Evolutionary conservation across 2,329 filamentous ascomycete genomes (phyloP).

Genomic region (Colletotrichum chlorophyti): DNA sequence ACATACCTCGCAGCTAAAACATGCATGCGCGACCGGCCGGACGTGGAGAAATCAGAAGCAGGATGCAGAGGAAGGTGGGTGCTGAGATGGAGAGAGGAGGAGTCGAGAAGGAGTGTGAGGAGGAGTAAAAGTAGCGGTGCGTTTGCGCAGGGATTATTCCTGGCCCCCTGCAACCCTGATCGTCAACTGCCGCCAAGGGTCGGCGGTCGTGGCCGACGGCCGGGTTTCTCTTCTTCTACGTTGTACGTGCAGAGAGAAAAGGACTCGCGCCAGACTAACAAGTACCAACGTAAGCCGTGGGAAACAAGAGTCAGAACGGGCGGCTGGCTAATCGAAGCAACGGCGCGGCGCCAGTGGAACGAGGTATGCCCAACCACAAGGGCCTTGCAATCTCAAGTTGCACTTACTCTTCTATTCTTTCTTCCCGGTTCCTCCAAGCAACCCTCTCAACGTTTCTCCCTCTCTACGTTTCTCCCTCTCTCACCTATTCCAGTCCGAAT

Average conservation of each 20-base stretch:
- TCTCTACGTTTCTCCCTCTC: constrained; percentile 1
- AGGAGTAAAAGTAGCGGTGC: constrained; percentile 27
- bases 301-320: constrained; percentile 7
- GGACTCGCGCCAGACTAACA: constrained; percentile 22
- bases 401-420: constrained; percentile 6
- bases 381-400: constrained; percentile 18
- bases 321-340: constrained; percentile 28
- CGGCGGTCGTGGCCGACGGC: constrained; percentile 23
- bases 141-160: constrained; percentile 22
- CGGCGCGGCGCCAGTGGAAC: constrained; percentile 3
- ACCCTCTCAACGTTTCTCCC: too few relatives aligned
- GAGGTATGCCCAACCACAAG: constrained; percentile 8
- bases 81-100: constrained; percentile 24
- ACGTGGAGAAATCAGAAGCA: constrained; percentile 21
- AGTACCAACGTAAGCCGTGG: constrained; percentile 1
- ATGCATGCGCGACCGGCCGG: constrained; percentile 18
- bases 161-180: constrained; percentile 29
- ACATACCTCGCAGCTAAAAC: constrained; percentile 12
- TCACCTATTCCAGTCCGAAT: neutral
- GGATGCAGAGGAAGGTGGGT: constrained; percentile 21
- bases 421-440: too few relatives aligned
- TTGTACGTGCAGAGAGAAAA: constrained; percentile 19
- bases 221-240: too few relatives aligned
- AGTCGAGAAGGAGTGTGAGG: neutral
- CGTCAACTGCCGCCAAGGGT: constrained; percentile 30